Evolutionary conservation across 352 stramenopile genomes (phyloP).

Genomic region (Globisporangium nunn): DNA sequence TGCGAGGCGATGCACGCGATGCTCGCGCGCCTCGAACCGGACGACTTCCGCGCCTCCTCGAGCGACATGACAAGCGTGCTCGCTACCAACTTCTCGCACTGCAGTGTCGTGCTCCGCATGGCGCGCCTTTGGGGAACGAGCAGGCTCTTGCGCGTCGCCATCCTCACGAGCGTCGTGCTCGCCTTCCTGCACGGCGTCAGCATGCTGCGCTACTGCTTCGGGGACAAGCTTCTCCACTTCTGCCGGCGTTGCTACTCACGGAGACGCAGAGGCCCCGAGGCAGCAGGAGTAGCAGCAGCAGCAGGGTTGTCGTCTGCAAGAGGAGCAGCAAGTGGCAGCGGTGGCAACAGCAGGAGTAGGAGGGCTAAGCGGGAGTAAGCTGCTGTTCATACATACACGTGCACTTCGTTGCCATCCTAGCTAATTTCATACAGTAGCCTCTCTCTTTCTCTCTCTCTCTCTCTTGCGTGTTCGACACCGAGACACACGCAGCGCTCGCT

Average conservation of each 20-base stretch:
- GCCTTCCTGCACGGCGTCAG: conserved; percentile 15
- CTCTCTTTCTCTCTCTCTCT: no score
- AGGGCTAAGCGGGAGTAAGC: conserved; percentile 3
- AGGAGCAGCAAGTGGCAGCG: background rate
- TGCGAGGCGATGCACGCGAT: conserved; percentile 21
- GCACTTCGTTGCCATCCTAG: no score
- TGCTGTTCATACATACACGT: background rate
- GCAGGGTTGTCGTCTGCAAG: background rate
- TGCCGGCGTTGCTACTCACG: background rate
- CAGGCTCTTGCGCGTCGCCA: conserved; percentile 10
- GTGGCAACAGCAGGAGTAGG: background rate
- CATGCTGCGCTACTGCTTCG: background rate
- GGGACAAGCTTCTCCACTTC: conserved; percentile 7
- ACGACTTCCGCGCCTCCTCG: conserved; percentile 5
- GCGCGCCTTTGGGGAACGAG: conserved; percentile 18
- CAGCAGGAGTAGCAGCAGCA: background rate
- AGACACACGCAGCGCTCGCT: background rate
- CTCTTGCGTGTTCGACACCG: no score
- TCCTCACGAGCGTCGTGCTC: conserved; percentile 13
- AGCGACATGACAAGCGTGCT: conserved; percentile 11
- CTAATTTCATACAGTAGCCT: no score
- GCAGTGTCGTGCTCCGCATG: conserved; percentile 18
- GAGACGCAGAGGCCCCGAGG: background rate
- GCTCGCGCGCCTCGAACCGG: conserved; percentile 15
- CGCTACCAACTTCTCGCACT: conserved; percentile 21